Conservation (phyloP, 139 green algal species). For the Auxenochlorella pyrenoidosa region DNA sequence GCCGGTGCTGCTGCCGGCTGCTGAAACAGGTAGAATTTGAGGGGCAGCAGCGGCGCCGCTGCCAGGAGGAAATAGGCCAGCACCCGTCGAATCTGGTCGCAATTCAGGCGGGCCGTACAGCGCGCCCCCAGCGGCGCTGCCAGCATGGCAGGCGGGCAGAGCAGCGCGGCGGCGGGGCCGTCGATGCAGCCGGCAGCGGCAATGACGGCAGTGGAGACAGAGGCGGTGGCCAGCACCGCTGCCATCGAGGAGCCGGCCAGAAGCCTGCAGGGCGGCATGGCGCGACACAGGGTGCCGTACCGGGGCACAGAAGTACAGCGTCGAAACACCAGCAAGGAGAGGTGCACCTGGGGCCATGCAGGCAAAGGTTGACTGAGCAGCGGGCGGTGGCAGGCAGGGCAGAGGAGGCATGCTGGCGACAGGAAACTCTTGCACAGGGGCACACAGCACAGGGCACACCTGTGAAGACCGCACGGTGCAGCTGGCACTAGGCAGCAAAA, state of each 20-base stretch:
- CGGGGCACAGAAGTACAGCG: too few species aligned
- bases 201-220: conserved; percentile 60
- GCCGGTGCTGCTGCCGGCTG: not conserved
- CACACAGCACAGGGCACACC: too few species aligned
- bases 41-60: conserved; percentile 69
- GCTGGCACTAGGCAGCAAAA: too few species aligned
- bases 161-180: conserved; percentile 52
- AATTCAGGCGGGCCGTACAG: conserved; percentile 59
- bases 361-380: too few species aligned
- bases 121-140: conserved; percentile 64
- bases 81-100: conserved; percentile 41
- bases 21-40: conserved; percentile 50
- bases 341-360: too few species aligned
- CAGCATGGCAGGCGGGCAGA: conserved; percentile 58
- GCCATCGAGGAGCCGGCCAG: conserved; percentile 75
- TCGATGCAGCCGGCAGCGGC: conserved; percentile 58
- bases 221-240: conserved; percentile 72
- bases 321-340: too few species aligned
- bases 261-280: not conserved
- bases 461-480: too few species aligned
- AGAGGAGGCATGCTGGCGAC: too few species aligned
- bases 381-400: not conserved
- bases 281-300: too few species aligned
- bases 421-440: too few species aligned
- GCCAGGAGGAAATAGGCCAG: conserved; percentile 70